Conservation (phyloP, 495 filamentous ascomycete genomes). For the Penicillium antarcticum region DNA sequence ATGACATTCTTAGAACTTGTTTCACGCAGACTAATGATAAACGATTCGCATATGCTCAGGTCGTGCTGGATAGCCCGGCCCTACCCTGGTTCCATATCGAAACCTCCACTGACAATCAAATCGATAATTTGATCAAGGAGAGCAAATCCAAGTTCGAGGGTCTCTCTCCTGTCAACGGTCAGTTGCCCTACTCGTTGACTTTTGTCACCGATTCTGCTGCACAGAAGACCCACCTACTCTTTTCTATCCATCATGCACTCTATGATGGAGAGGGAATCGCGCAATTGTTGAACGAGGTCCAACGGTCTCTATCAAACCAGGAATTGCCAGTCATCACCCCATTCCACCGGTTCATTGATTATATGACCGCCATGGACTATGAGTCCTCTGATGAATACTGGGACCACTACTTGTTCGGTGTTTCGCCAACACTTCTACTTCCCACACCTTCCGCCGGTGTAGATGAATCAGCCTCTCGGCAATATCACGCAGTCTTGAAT, state of each 20-base stretch:
- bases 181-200: constrained; percentile 29
- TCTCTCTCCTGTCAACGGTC: constrained; percentile 16
- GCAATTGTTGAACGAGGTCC: constrained; percentile 61
- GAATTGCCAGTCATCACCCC: constrained; percentile 32
- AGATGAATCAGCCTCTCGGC: constrained; percentile 10
- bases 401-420: constrained; percentile 46
- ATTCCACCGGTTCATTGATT: constrained; percentile 41
- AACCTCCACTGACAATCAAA: constrained; percentile 4
- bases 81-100: constrained; percentile 23
- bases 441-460: neutral
- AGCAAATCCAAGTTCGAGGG: constrained; percentile 22
- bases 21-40: constrained; percentile 54
- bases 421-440: constrained; percentile 48
- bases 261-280: constrained; percentile 75
- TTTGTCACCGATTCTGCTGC: constrained; percentile 10
- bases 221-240: constrained; percentile 30
- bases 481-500: constrained; percentile 17
- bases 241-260: constrained; percentile 77
- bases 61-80: constrained; percentile 39
- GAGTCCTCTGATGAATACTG: constrained; percentile 57
- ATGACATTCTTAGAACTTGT: constrained; percentile 61
- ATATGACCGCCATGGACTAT: constrained; percentile 36
- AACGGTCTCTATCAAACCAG: constrained; percentile 44
- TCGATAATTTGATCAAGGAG: constrained; percentile 15
- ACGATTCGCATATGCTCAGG: constrained; percentile 54